Evolutionary conservation across 768 basidiomycete species (phyloP), one percentile per base, ranked within the genome.

Genomic region (Kwoniella bestiolae): DNA sequence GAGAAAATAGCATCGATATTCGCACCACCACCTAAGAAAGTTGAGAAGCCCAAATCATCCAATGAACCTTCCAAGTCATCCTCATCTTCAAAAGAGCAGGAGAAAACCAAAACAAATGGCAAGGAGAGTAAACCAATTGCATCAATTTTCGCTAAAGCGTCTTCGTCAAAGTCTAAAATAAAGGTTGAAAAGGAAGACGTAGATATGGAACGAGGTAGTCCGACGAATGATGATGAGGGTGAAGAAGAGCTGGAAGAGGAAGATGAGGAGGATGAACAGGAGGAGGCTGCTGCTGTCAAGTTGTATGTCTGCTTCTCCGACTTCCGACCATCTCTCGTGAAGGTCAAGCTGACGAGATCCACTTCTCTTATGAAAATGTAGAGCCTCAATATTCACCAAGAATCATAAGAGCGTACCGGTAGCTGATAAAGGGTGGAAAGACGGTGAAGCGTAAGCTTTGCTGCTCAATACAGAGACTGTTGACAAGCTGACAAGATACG

Each of bases 341-440:
- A 21, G 41, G 12, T 6, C 14, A 51, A 41, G 31, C 26, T 60
- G 31, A 65, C 44, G 35, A 35, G 38, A 25, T 38, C 0, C 44
- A 71, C 71, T 7, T 72, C 69, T n/a, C 69, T 69, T 5, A 73
- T 75, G 7, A 16, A 51, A 14, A 25, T n/a, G 1, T 51, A 78
- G 77, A 18, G 77, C 77, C 16, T 74, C 77, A 2, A 76, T 78
- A 38, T 78, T 78, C 60, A 76, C 74, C 8, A 78, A 78, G 50
- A 71, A 70, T 25, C 59, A 72, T 28, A 72, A 72, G 18, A 56
- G 69, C 28, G 72, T 69, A 5, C 60, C 72, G 3, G 69, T 71
- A 3, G 71, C 67, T 89, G 91, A 80, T n/a, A 86, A 91, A 75
- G 86, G 86, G 44, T 81, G 94, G 94, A 89, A 91, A 83, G 83